A percentile compares a stretch with the other conserved stretches of the same genome.
Evolutionary conservation across 2,329 filamentous ascomycete genomes (phyloP).

Genomic region (Nigrograna mackinnonii): DNA sequence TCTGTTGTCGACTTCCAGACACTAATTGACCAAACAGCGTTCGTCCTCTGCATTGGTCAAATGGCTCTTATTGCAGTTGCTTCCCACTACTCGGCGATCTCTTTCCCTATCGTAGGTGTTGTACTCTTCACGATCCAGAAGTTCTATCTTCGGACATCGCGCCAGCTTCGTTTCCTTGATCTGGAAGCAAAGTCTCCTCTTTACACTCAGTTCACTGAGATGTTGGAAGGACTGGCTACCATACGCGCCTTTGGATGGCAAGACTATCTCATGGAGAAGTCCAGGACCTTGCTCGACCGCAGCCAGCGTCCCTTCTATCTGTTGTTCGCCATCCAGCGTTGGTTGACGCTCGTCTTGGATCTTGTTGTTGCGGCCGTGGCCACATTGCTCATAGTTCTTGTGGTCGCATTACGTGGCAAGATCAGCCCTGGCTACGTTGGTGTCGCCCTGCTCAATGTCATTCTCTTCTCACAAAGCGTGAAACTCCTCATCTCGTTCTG

Average conservation of each 20-base stretch:
- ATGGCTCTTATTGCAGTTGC: conserved; percentile 44
- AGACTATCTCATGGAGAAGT: conserved; percentile 41
- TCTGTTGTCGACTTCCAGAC: neutral
- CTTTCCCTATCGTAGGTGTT: conserved; percentile 42
- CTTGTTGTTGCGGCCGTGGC: conserved; percentile 45
- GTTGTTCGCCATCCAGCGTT: conserved; percentile 49
- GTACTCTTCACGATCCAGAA: conserved; percentile 48
- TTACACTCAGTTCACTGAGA: conserved; percentile 57
- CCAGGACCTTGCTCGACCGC: conserved; percentile 40
- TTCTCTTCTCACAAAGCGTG: conserved; percentile 57
- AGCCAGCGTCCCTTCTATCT: conserved; percentile 52
- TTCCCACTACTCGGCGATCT: conserved; percentile 43
- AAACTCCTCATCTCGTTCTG: conserved; percentile 56
- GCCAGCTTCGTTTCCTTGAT: conserved; percentile 56
- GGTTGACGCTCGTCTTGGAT: conserved; percentile 47
- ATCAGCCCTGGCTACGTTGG: conserved; percentile 55
- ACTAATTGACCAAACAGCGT: conserved; percentile 18
- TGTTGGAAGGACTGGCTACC: conserved; percentile 51
- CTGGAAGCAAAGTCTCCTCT: conserved; percentile 55
- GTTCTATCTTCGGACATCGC: conserved; percentile 52
- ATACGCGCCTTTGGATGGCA: conserved; percentile 58
- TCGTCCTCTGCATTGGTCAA: conserved; percentile 36
- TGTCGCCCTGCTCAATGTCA: conserved; percentile 57
- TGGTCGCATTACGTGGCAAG: conserved; percentile 37
- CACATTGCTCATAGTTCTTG: conserved; percentile 39